Evolutionary conservation across 2,329 filamentous ascomycete species (phyloP).

Genomic region (Pseudocercospora musae): DNA sequence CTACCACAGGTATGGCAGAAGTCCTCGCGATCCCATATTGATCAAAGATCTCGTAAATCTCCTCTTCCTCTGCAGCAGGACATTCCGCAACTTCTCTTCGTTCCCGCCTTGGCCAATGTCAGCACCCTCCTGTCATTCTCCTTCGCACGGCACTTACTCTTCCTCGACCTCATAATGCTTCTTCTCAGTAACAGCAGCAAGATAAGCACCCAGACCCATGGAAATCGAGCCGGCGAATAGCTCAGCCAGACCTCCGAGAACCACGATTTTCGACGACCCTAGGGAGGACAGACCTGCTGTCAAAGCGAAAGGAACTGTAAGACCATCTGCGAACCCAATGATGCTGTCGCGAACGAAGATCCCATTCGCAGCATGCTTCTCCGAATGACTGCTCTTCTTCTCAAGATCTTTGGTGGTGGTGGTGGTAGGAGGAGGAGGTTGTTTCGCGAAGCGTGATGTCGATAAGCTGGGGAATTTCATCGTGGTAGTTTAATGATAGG

Average conservation of each 20-base stretch:
- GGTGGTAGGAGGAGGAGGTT: not conserved
- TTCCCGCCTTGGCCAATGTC: slow-evolving; percentile 38
- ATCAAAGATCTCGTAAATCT: slow-evolving; percentile 46
- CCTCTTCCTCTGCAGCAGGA: slow-evolving; percentile 43
- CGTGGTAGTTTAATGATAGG: too few species aligned
- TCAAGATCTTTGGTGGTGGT: slow-evolving; percentile 1
- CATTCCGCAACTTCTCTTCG: slow-evolving; percentile 43
- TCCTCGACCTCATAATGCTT: slow-evolving; percentile 52
- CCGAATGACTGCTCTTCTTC: slow-evolving; percentile 8
- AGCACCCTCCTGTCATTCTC: not conserved
- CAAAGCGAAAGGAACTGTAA: slow-evolving; percentile 76
- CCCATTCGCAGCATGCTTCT: slow-evolving; percentile 31
- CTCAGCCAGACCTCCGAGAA: slow-evolving; percentile 67
- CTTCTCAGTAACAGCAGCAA: slow-evolving; percentile 60
- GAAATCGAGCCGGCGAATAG: slow-evolving; percentile 72
- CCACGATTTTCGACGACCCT: slow-evolving; percentile 35
- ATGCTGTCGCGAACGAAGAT: slow-evolving; percentile 62
- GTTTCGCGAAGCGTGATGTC: slow-evolving; percentile 1
- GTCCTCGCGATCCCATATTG: slow-evolving; percentile 49
- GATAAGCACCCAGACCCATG: slow-evolving; percentile 73
- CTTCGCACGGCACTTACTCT: too few species aligned
- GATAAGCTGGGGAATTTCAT: not conserved
- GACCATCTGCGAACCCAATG: slow-evolving; percentile 72
- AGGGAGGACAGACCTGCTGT: slow-evolving; percentile 66
- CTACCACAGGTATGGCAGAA: slow-evolving; percentile 47